Evolutionary conservation across 2,329 filamentous ascomycete species (phyloP), one percentile per base, ranked within the genome.

Genomic region (Microascus cirrosus): DNA sequence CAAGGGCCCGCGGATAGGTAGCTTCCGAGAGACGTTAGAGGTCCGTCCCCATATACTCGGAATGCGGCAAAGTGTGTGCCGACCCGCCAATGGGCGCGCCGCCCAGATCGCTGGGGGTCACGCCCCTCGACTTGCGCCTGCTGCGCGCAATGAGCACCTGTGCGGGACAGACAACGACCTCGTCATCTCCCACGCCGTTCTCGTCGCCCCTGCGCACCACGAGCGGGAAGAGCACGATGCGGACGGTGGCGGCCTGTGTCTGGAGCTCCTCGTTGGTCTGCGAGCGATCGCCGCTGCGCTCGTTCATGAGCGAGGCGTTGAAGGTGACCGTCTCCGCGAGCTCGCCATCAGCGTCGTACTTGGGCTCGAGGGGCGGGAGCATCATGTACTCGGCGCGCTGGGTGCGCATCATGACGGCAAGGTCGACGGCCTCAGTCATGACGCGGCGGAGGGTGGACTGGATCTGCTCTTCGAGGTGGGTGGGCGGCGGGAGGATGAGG

Each of bases 351-450:
- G 85, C 87, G 71, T 97, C 92, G 72, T 96, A 97, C 71, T 96
- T 91, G 24, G 94, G 94, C 71, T 94, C 90, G 58, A 96, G 78
- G 4, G 94, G 94, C 32, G 94, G 93, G 20, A 97, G 84, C 93
- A 99, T 99, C 77, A 96, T 94, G 76, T 96, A 99, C 75, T 97
- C 94, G 42, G 94, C 91, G 60, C 90, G 85, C 71, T 99, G 94
- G 18, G 88, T 95, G 69, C 94, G 91, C 94, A 99, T 99, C 74
- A 96, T 92, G 63, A 99, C 85, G 1, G 91, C 91, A 12, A 99
- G 82, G 59, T 89, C 87, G 55, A 96, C 94, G 0, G 95, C 94
- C 61, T 93, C 84, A 63, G 84, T 84, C 73, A 99, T 85, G 56
- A 99, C 91, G 64, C 89, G 90, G 65, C 88, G 87, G 57, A 99